phyloP scores from a whole-genome alignment of 805 yeast species.

The Saccharomyces kudriavzevii region DNA sequence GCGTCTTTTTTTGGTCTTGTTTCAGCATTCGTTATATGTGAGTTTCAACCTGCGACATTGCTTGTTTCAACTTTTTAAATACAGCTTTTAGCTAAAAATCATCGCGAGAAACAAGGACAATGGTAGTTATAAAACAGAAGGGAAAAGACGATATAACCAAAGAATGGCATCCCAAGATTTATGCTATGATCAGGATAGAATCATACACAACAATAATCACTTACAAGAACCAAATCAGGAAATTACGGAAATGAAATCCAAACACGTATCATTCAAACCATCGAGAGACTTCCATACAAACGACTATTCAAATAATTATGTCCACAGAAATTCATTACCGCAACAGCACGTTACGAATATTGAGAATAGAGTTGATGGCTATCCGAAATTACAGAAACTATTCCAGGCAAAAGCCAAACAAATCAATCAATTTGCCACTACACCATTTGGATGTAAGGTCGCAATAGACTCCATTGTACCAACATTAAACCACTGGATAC shows the following conservation, averaged over 20 bases:
- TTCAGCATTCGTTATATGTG: not conserved
- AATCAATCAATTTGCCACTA: constrained; percentile 42
- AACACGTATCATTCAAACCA: constrained; percentile 21
- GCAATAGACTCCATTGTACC: constrained; percentile 45
- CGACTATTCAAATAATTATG: constrained; percentile 63
- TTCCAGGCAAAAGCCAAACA: constrained; percentile 59
- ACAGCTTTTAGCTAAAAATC: not conserved
- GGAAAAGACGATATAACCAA: constrained; percentile 3
- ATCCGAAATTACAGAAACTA: constrained; percentile 70
- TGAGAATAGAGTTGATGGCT: constrained; percentile 65
- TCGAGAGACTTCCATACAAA: constrained; percentile 40
- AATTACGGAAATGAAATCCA: constrained; percentile 11
- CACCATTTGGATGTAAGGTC: constrained; percentile 60
- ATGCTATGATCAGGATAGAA: not conserved
- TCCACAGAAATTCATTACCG: constrained; percentile 58
- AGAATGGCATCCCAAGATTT: constrained; percentile 2
- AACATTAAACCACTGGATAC: constrained; percentile 54
- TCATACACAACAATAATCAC: constrained; percentile 1
- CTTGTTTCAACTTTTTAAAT: not conserved
- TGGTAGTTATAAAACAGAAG: not conserved
- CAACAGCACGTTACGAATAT: constrained; percentile 58
- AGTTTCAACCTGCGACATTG: not conserved
- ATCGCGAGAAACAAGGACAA: not conserved
- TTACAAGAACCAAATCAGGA: constrained; percentile 7
- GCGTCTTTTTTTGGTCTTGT: not conserved